phyloP scores from a whole-genome alignment of 108 stramenopile species.

The Heterococcus sp. region DNA sequence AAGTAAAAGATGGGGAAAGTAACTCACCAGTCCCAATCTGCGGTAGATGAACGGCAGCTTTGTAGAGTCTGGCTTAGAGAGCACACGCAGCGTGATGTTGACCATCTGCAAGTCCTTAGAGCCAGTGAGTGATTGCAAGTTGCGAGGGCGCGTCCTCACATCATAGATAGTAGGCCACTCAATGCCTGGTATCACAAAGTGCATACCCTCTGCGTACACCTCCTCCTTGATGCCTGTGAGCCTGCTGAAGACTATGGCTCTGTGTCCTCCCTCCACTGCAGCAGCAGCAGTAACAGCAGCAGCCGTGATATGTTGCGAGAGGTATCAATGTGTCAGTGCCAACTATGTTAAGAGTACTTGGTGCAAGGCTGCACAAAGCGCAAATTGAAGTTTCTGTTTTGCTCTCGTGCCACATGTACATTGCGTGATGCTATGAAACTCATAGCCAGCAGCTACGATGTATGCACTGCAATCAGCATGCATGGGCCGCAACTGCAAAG shows the following conservation, averaged over 20 bases:
- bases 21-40: constrained; percentile 66
- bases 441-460: no score
- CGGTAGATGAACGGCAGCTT: constrained; percentile 90
- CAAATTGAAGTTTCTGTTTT: constrained; percentile 92
- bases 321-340: background rate
- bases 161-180: constrained; percentile 92
- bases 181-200: constrained; percentile 95
- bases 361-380: constrained; percentile 84
- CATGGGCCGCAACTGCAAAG: no score
- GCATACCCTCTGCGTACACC: constrained; percentile 89
- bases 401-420: constrained; percentile 53
- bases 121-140: constrained; percentile 89
- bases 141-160: constrained; percentile 91
- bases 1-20: no score
- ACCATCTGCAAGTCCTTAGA: constrained; percentile 98
- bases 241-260: constrained; percentile 92
- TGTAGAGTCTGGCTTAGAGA: constrained; percentile 83
- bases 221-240: constrained; percentile 82
- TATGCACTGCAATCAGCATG: no score
- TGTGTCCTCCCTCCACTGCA: constrained; percentile 93
- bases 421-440: background rate
- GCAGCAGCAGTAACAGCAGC: constrained; percentile 34
- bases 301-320: background rate
- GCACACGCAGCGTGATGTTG: constrained; percentile 95
- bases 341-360: background rate